Conservation (phyloP, 2,329 filamentous ascomycete species). For the Colletotrichum limetticola region DNA sequence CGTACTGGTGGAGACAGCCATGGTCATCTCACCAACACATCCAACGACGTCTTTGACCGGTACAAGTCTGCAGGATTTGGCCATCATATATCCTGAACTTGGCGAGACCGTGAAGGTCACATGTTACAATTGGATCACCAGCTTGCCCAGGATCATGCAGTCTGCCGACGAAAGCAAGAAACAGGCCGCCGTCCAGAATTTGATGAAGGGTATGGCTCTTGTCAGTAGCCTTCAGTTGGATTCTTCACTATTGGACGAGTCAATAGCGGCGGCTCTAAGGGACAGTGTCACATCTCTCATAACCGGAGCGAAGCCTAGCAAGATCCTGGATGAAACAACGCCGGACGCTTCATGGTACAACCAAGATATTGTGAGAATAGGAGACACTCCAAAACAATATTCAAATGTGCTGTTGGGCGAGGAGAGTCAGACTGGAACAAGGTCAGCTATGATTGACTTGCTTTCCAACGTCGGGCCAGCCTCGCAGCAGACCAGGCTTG, state of each 20-base stretch:
- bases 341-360: constrained; percentile 43
- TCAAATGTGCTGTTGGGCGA: constrained; percentile 70
- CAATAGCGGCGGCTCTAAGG: constrained; percentile 74
- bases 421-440: constrained; percentile 73
- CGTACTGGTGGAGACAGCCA: constrained; percentile 83
- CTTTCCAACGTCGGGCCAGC: constrained; percentile 65
- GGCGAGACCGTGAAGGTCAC: constrained; percentile 74
- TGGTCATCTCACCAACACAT: constrained; percentile 71
- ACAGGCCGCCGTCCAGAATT: constrained; percentile 75
- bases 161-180: constrained; percentile 84
- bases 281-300: constrained; percentile 73
- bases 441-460: constrained; percentile 67
- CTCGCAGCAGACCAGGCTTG: constrained; percentile 69
- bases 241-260: constrained; percentile 73
- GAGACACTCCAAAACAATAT: constrained; percentile 54
- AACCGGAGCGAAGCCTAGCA: constrained; percentile 44
- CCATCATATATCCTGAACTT: constrained; percentile 70
- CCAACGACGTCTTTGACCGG: constrained; percentile 49
- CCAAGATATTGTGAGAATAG: constrained; percentile 41
- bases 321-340: constrained; percentile 45
- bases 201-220: constrained; percentile 78
- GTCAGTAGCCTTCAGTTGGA: constrained; percentile 72
- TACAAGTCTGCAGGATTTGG: constrained; percentile 69
- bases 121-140: constrained; percentile 83
- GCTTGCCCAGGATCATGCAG: constrained; percentile 85